These are phyloP conservation scores for Russula abietina DNA, from an alignment of 768 basidiomycete genomes.

Conservation along the genomic window DNA sequence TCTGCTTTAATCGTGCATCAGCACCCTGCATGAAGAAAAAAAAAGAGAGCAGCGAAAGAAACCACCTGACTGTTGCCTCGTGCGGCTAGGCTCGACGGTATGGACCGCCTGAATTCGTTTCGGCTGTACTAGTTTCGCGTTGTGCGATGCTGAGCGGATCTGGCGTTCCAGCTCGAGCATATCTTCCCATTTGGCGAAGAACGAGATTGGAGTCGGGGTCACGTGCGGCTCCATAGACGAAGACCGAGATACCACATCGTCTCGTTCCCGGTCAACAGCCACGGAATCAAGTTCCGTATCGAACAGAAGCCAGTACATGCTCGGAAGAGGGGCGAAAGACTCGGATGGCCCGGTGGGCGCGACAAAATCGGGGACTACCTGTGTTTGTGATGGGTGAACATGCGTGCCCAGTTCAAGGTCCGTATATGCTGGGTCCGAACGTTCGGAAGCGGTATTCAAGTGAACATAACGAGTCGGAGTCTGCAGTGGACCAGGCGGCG, in stretches of 20 bases:
- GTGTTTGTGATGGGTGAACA: not conserved
- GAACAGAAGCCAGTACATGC: slow-evolving; percentile 20
- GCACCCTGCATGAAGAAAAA: not conserved
- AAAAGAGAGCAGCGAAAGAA: not conserved
- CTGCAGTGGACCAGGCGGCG: not conserved
- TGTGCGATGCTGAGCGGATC: slow-evolving; percentile 6
- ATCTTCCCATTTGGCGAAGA: slow-evolving; percentile 20
- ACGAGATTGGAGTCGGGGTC: slow-evolving; percentile 17
- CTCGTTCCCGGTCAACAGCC: not conserved
- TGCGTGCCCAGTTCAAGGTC: not conserved
- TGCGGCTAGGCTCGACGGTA: not conserved
- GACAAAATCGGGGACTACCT: not conserved
- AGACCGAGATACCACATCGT: not conserved
- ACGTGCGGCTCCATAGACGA: not conserved
- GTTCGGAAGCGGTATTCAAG: not conserved
- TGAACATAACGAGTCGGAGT: not conserved
- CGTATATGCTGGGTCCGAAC: not conserved
- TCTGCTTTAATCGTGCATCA: not conserved
- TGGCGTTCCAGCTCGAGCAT: slow-evolving; percentile 15
- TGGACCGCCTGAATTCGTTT: not conserved
- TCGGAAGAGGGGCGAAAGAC: slow-evolving; percentile 2
- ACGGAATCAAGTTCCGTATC: not conserved
- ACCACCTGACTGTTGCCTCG: not conserved
- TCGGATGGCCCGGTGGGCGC: not conserved
- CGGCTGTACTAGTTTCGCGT: not conserved